Evolutionary conservation across 2,329 filamentous ascomycete species (phyloP), one percentile per base, ranked within the genome.

Genomic region (Venturia nashicola): DNA sequence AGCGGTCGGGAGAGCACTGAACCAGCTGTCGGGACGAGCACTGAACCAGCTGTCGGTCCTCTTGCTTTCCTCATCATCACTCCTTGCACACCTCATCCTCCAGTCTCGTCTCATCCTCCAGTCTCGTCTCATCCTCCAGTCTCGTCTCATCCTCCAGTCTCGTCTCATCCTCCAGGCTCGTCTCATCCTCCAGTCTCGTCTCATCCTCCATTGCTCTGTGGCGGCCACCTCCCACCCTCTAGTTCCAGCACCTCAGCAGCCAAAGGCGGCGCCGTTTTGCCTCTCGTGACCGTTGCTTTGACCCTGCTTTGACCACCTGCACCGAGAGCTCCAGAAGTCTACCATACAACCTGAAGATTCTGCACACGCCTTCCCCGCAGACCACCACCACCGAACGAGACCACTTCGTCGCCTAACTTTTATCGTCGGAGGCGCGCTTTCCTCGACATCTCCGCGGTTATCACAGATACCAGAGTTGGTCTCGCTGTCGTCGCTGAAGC

Each of bases 361-460:
- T 57, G 51, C 51, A 57, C 51, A 57, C 11, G 14, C 36, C 36
- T 61, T 48, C 42, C 60, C 42, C 42, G 44, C 60, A 62, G 51
- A 42, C n/a, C 43, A 27, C 32, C 9, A n/a, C 11, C 32, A 9
- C 20, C 42, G 9, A 57, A 57, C 51, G 27, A 20, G 9, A 55
- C n/a, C 20, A 46, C n/a, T 36, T 61, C 60, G n/a, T 46, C 23
- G 40, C 60, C 42, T 51, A 60, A 60, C 2, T 34, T 34, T 20
- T 11, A 23, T 20, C 11, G 20, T 36, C 20, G 0, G 23, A 46
- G 23, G 20, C 44, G 5, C 20, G 23, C 46, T 27, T 11, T 27
- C 23, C 34, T 23, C 42, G 2, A 8, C 40, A 62, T 39, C 42
- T 48, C 42, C 60, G 42, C 42, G 44, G 42, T 32, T 39, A 11